A percentile compares a stretch with the other conserved stretches of the same genome.
Evolutionary conservation across 177 flowering plant genomes (phyloP).

Genomic region (Vitis hybrid): DNA sequence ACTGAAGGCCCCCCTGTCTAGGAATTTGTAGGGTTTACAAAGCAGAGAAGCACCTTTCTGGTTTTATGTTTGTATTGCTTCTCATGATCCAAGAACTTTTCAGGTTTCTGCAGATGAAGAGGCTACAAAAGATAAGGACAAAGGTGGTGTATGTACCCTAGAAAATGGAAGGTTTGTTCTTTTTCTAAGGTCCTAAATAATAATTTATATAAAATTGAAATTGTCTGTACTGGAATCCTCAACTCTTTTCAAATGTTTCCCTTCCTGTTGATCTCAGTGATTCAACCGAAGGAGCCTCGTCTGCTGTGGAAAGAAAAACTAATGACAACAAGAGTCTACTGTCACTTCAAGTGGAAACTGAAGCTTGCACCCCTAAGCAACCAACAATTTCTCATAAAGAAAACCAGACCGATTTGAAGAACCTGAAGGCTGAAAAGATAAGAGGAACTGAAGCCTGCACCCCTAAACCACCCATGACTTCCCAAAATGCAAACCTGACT

Average conservation of each 20-base stretch:
- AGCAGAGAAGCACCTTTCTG: background rate
- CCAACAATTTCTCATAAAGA: conserved; percentile 26
- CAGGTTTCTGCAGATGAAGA: conserved; percentile 24
- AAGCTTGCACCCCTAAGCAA: conserved; percentile 64
- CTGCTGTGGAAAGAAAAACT: background rate
- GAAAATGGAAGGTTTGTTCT: conserved; percentile 33
- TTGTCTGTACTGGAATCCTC: background rate
- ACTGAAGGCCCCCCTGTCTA: background rate
- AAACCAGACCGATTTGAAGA: conserved; percentile 32
- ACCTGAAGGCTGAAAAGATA: conserved; percentile 52
- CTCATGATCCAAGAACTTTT: background rate
- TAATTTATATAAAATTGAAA: background rate
- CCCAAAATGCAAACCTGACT: conserved; percentile 26
- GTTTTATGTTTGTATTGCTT: background rate
- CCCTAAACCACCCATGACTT: conserved; percentile 41
- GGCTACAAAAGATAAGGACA: conserved; percentile 6
- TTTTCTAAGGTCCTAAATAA: background rate
- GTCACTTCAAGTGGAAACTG: conserved; percentile 14
- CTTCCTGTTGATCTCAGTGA: background rate
- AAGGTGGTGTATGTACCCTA: conserved; percentile 6
- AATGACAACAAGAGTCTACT: conserved; percentile 13
- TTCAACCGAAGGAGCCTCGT: conserved; percentile 1
- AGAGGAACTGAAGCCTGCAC: conserved; percentile 50
- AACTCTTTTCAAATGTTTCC: background rate
- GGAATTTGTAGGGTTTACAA: too few relatives aligned